A percentile compares a stretch with the other conserved stretches of the same genome.
These are phyloP conservation scores for Hansenula lynferdii DNA, from an alignment of 1,139 yeast species.

Conservation along the genomic window DNA sequence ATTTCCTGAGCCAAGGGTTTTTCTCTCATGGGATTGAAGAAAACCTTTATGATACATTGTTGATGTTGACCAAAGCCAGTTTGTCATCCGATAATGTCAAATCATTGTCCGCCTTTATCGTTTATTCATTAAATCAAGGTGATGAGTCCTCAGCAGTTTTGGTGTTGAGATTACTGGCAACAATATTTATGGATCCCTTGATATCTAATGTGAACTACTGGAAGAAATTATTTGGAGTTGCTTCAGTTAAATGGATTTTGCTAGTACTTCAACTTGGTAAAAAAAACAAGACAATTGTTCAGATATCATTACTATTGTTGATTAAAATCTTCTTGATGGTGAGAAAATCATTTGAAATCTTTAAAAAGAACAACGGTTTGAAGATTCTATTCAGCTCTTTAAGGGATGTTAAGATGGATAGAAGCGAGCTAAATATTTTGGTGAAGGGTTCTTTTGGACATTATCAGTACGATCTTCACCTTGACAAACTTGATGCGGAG, in stretches of 20 bases:
- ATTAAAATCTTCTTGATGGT: constrained; percentile 47
- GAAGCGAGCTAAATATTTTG: constrained; percentile 36
- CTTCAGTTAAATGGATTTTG: constrained; percentile 66
- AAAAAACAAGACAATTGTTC: constrained; percentile 34
- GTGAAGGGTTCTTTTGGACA: constrained; percentile 35
- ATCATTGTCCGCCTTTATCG: constrained; percentile 36
- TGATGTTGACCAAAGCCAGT: constrained; percentile 32
- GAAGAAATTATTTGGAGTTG: constrained; percentile 48
- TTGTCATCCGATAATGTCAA: constrained; percentile 35
- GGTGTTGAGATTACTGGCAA: constrained; percentile 12
- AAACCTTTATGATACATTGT: constrained; percentile 32
- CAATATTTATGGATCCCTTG: constrained; percentile 18
- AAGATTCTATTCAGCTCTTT: constrained; percentile 40
- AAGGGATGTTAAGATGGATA: constrained; percentile 36
- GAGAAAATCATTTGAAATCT: constrained; percentile 40
- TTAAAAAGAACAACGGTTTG: constrained; percentile 52
- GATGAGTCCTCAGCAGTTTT: constrained; percentile 15
- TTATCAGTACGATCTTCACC: constrained; percentile 20
- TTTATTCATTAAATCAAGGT: constrained; percentile 30
- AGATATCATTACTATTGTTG: constrained; percentile 44
- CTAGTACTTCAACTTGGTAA: constrained; percentile 40
- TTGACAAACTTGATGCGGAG: constrained; percentile 14
- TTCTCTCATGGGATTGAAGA: constrained; percentile 31
- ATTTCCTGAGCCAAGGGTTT: constrained; percentile 41
- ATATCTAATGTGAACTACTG: constrained; percentile 15